These are phyloP conservation scores for Leccinum subrobustum DNA, from an alignment of 1,284 basidiomycete genomes.

Conservation along the genomic window DNA sequence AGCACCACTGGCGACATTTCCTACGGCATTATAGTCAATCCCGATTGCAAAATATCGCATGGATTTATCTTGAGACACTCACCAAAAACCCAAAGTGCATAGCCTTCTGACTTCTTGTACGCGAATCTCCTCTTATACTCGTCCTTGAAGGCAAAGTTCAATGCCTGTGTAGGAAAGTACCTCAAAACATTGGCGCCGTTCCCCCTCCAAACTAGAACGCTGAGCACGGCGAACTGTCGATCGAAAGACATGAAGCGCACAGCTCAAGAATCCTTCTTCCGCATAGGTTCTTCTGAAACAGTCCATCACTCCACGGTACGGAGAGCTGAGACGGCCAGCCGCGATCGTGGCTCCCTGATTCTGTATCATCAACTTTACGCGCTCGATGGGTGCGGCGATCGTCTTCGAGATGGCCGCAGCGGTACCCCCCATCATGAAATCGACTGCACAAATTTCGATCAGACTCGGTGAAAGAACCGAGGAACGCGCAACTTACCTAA, in stretches of 20 bases:
- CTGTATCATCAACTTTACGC: slow-evolving; percentile 69
- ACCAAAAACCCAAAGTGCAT: slow-evolving; percentile 49
- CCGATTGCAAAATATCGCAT: background rate
- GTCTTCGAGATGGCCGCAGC: slow-evolving; percentile 65
- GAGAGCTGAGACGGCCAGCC: slow-evolving; percentile 51
- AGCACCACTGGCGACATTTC: slow-evolving; percentile 46
- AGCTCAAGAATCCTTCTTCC: slow-evolving; percentile 51
- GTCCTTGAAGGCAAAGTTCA: slow-evolving; percentile 53
- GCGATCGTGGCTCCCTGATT: slow-evolving; percentile 61
- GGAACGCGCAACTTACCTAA: slow-evolving; percentile 14
- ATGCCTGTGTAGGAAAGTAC: slow-evolving; percentile 66
- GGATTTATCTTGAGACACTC: background rate
- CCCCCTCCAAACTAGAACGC: slow-evolving; percentile 52
- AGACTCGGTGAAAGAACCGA: background rate
- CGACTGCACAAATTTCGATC: slow-evolving; percentile 30
- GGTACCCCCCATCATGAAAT: slow-evolving; percentile 52
- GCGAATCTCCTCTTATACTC: slow-evolving; percentile 49
- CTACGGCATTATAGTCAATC: slow-evolving; percentile 22
- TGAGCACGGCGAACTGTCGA: slow-evolving; percentile 9
- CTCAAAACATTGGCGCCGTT: slow-evolving; percentile 64
- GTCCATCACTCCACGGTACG: slow-evolving; percentile 62
- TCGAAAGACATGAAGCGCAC: slow-evolving; percentile 27
- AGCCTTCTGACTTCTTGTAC: slow-evolving; percentile 55
- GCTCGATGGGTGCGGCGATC: slow-evolving; percentile 70
- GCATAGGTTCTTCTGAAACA: slow-evolving; percentile 54